phyloP scores from a whole-genome alignment of 148 eudicot species.

The Vaccinium corymbosum region DNA sequence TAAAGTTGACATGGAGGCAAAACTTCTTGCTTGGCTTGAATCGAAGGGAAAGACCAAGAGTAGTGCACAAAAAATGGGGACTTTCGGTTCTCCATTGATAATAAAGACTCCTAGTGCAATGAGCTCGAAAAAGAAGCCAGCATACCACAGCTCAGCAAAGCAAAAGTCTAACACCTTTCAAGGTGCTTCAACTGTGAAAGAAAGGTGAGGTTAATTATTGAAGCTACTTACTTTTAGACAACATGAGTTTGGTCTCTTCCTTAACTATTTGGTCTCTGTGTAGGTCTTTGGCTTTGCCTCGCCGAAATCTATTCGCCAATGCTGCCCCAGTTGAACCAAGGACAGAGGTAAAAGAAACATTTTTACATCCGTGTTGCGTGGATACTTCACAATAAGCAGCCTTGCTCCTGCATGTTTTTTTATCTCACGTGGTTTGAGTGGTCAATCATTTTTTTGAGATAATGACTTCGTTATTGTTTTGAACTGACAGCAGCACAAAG shows the following conservation, averaged over 20 bases:
- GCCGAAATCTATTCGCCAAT: constrained; percentile 41
- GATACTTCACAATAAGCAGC: background rate
- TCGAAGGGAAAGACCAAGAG: constrained; percentile 82
- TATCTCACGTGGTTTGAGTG: background rate
- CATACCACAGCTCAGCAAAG: constrained; percentile 33
- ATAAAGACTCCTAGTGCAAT: constrained; percentile 46
- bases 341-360: constrained; percentile 26
- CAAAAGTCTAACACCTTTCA: constrained; percentile 28
- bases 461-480: background rate
- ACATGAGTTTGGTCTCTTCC: background rate
- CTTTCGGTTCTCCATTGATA: constrained; percentile 45
- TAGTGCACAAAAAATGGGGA: constrained; percentile 38
- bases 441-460: background rate
- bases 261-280: background rate
- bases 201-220: constrained; percentile 31
- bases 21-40: constrained; percentile 80
- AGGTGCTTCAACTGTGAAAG: constrained; percentile 25
- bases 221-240: background rate
- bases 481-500: background rate
- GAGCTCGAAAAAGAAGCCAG: constrained; percentile 41
- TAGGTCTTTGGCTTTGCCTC: constrained; percentile 33
- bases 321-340: constrained; percentile 28
- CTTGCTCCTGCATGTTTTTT: background rate
- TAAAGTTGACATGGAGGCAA: constrained; percentile 83
- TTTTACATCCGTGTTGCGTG: background rate